Evolutionary conservation across 495 filamentous ascomycete species (phyloP).

Genomic region (Xylaria castorea): DNA sequence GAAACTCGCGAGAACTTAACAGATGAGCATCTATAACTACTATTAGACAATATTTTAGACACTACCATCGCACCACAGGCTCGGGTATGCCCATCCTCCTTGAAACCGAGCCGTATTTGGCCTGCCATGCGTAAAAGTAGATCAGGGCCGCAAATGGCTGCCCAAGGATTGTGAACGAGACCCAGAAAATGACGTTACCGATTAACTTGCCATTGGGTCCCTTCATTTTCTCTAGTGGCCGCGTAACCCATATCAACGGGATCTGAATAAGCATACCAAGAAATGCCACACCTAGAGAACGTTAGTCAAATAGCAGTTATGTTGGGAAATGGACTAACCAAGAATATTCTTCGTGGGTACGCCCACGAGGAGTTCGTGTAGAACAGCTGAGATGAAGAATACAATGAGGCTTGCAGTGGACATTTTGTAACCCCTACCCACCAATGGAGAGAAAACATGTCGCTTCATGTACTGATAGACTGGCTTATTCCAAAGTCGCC

Average conservation of each 20-base stretch:
- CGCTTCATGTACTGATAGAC: conserved; percentile 95
- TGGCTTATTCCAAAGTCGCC: conserved; percentile 96
- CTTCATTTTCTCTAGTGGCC: conserved; percentile 77
- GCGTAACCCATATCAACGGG: conserved; percentile 82
- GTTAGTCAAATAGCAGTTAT: background rate
- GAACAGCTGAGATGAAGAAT: conserved; percentile 82
- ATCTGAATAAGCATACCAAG: conserved; percentile 92
- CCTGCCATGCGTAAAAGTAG: conserved; percentile 99
- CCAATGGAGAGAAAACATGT: conserved; percentile 86
- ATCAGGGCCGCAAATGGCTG: conserved; percentile 88
- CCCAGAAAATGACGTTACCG: conserved; percentile 95
- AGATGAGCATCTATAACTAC: background rate
- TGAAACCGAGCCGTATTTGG: conserved; percentile 83
- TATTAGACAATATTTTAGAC: background rate
- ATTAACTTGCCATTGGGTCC: conserved; percentile 74
- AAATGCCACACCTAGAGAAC: conserved; percentile 77
- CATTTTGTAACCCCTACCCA: conserved; percentile 78
- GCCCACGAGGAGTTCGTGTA: conserved; percentile 93
- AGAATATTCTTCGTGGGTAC: conserved; percentile 96
- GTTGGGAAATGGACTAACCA: conserved; percentile 55
- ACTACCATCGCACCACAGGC: conserved; percentile 19
- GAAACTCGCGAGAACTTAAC: background rate
- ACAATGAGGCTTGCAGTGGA: conserved; percentile 73
- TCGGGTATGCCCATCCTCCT: conserved; percentile 39
- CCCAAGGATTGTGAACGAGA: conserved; percentile 90